Conservation (phyloP, 768 basidiomycete genomes). For the Lyophyllum decastes region DNA sequence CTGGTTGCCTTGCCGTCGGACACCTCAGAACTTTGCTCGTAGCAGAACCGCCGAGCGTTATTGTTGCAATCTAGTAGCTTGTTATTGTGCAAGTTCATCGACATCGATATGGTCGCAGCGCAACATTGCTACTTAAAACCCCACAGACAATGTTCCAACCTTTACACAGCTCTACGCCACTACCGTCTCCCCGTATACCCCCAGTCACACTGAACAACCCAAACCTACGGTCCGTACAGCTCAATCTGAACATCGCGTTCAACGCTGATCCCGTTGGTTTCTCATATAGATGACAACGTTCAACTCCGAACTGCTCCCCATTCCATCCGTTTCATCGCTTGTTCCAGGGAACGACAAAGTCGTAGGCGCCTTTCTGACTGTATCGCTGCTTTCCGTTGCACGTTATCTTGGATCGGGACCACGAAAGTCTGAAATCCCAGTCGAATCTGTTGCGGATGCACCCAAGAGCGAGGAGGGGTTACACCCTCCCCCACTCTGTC, state of each 20-base stretch:
- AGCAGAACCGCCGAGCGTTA: neutral
- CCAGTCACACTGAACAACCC: neutral
- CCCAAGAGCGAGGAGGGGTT: neutral
- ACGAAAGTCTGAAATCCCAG: neutral
- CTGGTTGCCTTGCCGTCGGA: neutral
- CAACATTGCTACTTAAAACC: neutral
- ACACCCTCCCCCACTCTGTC: neutral
- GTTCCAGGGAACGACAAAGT: neutral
- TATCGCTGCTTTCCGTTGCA: neutral
- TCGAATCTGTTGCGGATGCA: neutral
- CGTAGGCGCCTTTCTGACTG: neutral
- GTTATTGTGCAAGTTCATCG: neutral
- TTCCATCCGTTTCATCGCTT: neutral
- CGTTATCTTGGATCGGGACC: neutral
- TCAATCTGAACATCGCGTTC: neutral
- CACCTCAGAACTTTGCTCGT: neutral
- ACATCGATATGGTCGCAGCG: neutral
- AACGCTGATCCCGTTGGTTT: neutral
- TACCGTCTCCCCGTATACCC: neutral
- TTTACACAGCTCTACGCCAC: neutral
- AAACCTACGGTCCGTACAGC: neutral
- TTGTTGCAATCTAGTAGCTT: neutral
- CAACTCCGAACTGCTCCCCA: neutral
- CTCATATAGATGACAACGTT: neutral
- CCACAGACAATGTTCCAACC: neutral